Conservation (phyloP, 768 basidiomycete species). For the Panus rudis region DNA sequence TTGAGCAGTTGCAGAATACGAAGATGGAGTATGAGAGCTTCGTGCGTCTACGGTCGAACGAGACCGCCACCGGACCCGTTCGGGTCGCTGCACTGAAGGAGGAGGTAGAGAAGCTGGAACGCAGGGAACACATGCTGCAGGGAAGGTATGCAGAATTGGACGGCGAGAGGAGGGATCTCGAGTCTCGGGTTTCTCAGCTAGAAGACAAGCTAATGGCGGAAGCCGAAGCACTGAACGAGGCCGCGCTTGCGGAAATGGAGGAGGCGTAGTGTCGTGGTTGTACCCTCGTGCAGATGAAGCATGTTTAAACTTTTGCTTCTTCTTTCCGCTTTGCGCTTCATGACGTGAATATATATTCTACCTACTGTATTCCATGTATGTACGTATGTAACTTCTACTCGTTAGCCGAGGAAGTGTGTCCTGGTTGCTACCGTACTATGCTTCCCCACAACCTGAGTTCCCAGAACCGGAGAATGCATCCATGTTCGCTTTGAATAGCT, state of each 20-base stretch:
- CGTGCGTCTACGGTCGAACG: constrained; percentile 60
- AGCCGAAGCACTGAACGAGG: constrained; percentile 77
- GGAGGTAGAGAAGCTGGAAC: constrained; percentile 78
- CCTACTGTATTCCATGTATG: too few species aligned
- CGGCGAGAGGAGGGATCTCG: constrained; percentile 55
- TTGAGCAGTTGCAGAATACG: constrained; percentile 60
- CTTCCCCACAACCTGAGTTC: too few species aligned
- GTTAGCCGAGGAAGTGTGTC: too few species aligned
- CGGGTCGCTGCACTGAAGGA: constrained; percentile 74
- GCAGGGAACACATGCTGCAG: constrained; percentile 74
- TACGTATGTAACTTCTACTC: too few species aligned
- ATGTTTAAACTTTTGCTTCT: neutral
- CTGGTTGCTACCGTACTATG: too few species aligned
- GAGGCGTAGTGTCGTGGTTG: constrained; percentile 4
- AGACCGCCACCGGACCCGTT: constrained; percentile 70
- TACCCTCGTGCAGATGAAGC: neutral
- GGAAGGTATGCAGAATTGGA: constrained; percentile 79
- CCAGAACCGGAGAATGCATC: too few species aligned
- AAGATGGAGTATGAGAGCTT: constrained; percentile 79
- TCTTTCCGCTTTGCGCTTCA: neutral
- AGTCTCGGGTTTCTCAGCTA: constrained; percentile 49
- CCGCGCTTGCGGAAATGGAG: constrained; percentile 61
- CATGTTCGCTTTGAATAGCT: too few species aligned
- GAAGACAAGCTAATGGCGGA: constrained; percentile 87
- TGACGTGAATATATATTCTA: too few species aligned